Base-by-base conservation (phyloP, 306 rosid genomes). In the Vigna reflexopilosa region DNA sequence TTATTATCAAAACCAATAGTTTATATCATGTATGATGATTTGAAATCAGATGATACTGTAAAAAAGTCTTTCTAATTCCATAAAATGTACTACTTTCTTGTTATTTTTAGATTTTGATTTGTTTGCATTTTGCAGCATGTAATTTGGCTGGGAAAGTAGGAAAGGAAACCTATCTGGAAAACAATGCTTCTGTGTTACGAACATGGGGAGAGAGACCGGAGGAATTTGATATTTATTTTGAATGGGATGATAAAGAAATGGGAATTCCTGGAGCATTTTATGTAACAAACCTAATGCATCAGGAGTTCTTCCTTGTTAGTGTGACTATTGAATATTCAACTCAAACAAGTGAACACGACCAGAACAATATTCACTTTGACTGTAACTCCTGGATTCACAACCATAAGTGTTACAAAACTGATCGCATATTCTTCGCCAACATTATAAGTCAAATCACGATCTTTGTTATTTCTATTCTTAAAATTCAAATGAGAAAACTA, bases 351-450 rank as follows among this genome's bases (percentile, higher is more conserved):
- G 9, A 16, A 4, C 6, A 87, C 70, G 85, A 86, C 62, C 72
- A 0, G 77, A 68, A 1, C 83, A 69, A 6, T 88, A 32, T 91
- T 82, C 86, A 77, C 44, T 89, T 91, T 24, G 84, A 67, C 14
- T 91, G 97, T 81, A 87, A 91, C 82, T 89, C 97, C 0, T 91
- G 94, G 97, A 74, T 91, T 10, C 82, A 91, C 72, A 77, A 77
- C 22, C 42, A 0, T 16, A 22, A 28, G 5, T 52, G 69, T 36
- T 34, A 16, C 20, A 75, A 88, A 47, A 75, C 45, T 40, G 75
- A 88, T 30, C 93, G 94, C 45, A 66, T 91, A 67, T 91, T 91
- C 89, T 91, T 91, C 26, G 16, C n/a, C 59, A 89, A 91, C 44
- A 73, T 85, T 86, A 94, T 89, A 22, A 56, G 30, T 51, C 20